Base-by-base conservation (phyloP, 169 alveolate species). In the Plasmodium inui region DNA sequence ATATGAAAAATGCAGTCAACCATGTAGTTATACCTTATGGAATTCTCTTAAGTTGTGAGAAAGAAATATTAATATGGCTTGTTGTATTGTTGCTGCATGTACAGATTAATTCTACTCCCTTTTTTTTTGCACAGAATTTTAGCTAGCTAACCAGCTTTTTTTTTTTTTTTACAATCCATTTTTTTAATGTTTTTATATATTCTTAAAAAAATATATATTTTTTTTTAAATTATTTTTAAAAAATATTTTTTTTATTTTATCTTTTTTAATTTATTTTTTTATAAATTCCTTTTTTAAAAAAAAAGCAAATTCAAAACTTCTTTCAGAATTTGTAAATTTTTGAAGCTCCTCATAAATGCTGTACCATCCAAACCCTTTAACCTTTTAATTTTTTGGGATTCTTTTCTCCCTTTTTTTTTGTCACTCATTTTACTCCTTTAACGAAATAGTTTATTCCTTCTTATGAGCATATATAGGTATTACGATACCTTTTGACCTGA, bases 61-160 rank as follows among this genome's bases (percentile, higher is more conserved):
- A 53, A 70, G 67, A 71, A 41, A 83, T 83, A 83, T 50, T 50
- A 67, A 67, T 70, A 19, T 67, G 53, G 92, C 92, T 83, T 82
- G 37, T 4, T 14, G 74, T 61, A 61, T 82, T 34, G 26, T 83
- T 83, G 92, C 92, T 83, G 92, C 92, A 83, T 83, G 92, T 70
- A 83, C 82, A 83, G 82, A 83, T 37, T 70, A 32, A 83, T 83
- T 83, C 78, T 82, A 55, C 74, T 26, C 12, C 74, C 9, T 61
- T 61, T 61, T 61, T 22, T 71, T 4, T 55, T 19, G 74, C 2
- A 67, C n/a, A 83, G 1, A 83, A 41, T 37, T 39, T 83, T 83
- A 83, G 92, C 92, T 83, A 83, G 92, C 82, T 41, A 83, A 83
- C 46, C 57, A 80, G 85, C 82, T 83, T 37, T 67, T 71, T 83